These are phyloP conservation scores for Neonectria faginata DNA, from an alignment of 2,329 filamentous ascomycete genomes.

Conservation along the genomic window DNA sequence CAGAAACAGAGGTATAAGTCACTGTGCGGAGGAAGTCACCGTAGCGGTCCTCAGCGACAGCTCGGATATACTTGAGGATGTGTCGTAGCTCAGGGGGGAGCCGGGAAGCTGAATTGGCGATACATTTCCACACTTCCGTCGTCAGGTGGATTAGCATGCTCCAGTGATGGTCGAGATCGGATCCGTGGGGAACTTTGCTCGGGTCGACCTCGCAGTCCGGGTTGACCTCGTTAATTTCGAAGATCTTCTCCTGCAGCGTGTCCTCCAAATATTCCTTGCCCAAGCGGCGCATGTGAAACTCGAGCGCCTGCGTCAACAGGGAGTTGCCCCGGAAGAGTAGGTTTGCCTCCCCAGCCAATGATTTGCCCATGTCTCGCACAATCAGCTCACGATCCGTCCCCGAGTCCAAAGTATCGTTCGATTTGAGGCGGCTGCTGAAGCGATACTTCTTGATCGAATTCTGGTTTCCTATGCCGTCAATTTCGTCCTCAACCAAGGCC, in stretches of 20 bases:
- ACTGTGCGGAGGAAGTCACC: slow-evolving; percentile 92
- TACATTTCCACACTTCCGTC: slow-evolving; percentile 86
- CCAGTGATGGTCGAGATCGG: slow-evolving; percentile 89
- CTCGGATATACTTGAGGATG: slow-evolving; percentile 90
- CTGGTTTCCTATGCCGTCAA: slow-evolving; percentile 90
- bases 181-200: slow-evolving; percentile 71
- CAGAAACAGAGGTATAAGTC: slow-evolving; percentile 92
- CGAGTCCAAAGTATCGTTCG: slow-evolving; percentile 74
- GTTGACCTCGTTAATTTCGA: slow-evolving; percentile 90
- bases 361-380: slow-evolving; percentile 82
- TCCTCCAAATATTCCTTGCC: slow-evolving; percentile 94
- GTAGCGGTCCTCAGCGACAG: slow-evolving; percentile 93
- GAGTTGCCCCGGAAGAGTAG: slow-evolving; percentile 96
- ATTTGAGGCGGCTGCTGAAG: slow-evolving; percentile 77
- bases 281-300: slow-evolving; percentile 94
- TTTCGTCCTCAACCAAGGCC: slow-evolving; percentile 94
- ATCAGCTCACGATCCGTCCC: slow-evolving; percentile 75
- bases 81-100: slow-evolving; percentile 85
- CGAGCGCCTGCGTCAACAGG: slow-evolving; percentile 89
- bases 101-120: slow-evolving; percentile 77
- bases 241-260: slow-evolving; percentile 84
- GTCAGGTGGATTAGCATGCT: slow-evolving; percentile 79
- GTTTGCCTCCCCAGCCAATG: slow-evolving; percentile 88
- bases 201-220: slow-evolving; percentile 96
- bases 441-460: slow-evolving; percentile 78